Evolutionary conservation across 164 flowering plant species (phyloP).

Genomic region (Umbellularia californica): DNA sequence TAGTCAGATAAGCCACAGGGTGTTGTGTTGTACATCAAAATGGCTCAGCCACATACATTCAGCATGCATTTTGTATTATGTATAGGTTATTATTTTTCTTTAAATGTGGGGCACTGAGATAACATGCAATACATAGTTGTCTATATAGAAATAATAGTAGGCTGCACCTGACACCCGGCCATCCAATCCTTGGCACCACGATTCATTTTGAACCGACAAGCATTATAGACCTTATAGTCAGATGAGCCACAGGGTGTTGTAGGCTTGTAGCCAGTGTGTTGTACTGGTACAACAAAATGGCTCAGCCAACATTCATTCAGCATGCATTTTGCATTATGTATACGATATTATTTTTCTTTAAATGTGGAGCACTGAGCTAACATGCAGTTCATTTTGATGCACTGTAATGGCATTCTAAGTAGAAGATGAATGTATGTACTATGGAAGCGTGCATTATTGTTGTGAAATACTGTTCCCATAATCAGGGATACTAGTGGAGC

Average conservation of each 20-base stretch:
- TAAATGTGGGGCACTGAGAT: neutral
- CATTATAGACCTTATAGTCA: constrained; percentile 3
- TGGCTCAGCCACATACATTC: neutral
- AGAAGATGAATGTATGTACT: neutral
- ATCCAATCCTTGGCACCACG: constrained; percentile 24
- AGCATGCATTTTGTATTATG: neutral
- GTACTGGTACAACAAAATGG: neutral
- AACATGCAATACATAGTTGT: neutral
- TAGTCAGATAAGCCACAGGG: neutral
- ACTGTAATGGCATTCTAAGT: neutral
- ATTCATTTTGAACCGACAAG: constrained; percentile 18
- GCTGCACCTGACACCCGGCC: constrained; percentile 19
- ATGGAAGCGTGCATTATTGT: neutral
- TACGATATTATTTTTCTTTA: neutral
- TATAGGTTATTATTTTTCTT: neutral
- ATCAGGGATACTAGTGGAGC: neutral
- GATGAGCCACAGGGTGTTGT: neutral
- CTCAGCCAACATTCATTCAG: neutral
- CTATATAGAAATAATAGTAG: constrained; percentile 6
- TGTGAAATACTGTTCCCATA: neutral
- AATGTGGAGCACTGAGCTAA: too few relatives aligned
- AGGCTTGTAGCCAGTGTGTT: too few relatives aligned
- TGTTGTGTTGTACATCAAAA: neutral
- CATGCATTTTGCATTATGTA: neutral
- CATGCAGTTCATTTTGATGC: neutral